phyloP scores from a whole-genome alignment of 768 basidiomycete genomes.

The Steccherinum ochraceum region DNA sequence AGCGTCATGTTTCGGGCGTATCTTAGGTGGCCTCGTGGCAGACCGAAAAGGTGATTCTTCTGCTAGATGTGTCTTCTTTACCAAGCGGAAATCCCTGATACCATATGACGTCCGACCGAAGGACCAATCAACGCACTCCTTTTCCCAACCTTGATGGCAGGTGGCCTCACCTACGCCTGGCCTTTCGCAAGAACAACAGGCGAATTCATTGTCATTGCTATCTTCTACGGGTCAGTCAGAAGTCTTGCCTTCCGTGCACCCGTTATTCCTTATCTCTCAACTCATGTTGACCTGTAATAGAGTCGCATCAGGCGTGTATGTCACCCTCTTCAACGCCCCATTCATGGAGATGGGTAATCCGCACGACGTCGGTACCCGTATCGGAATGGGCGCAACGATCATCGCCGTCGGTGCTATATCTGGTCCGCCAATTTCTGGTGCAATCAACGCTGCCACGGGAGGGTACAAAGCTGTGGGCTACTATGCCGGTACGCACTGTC shows the following conservation, averaged over 20 bases:
- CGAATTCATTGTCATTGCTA: slow-evolving; percentile 43
- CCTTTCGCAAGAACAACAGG: slow-evolving; percentile 46
- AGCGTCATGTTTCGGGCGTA: slow-evolving; percentile 56
- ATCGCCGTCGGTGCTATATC: slow-evolving; percentile 55
- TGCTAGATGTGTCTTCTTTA: no score
- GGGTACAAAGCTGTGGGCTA: slow-evolving; percentile 37
- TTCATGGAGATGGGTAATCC: slow-evolving; percentile 55
- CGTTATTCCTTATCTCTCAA: neutral
- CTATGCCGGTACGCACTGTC: slow-evolving; percentile 4
- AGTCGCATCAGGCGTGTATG: slow-evolving; percentile 53
- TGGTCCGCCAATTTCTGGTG: slow-evolving; percentile 71
- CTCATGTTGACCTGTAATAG: slow-evolving; percentile 18
- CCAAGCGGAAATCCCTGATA: no score
- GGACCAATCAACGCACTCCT: slow-evolving; percentile 62
- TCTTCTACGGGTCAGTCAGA: slow-evolving; percentile 44
- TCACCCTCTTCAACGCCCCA: slow-evolving; percentile 49
- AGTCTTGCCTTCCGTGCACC: neutral
- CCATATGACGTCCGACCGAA: no score
- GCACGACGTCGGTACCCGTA: slow-evolving; percentile 55
- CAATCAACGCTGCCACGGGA: slow-evolving; percentile 47
- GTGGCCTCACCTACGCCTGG: slow-evolving; percentile 62
- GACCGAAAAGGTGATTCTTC: slow-evolving; percentile 41
- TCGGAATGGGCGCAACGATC: slow-evolving; percentile 58
- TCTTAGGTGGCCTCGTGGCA: slow-evolving; percentile 43
- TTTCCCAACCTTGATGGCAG: slow-evolving; percentile 51